Evolutionary conservation across 257 asterid genomes (phyloP), one percentile per base, ranked within the genome.

Genomic region (Knoxia roxburghii): DNA sequence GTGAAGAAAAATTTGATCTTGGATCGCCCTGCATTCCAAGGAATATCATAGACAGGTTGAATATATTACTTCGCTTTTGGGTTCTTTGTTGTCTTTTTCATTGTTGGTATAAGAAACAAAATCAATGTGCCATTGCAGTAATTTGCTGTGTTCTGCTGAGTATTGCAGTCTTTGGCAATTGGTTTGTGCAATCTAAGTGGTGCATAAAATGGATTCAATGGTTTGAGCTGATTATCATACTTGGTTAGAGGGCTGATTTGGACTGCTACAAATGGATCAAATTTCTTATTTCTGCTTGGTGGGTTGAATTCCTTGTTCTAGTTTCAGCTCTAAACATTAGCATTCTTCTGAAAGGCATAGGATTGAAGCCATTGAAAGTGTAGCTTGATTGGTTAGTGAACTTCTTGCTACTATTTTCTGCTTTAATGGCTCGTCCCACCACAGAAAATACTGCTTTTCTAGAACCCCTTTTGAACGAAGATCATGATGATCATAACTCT

Each of bases 211-310:
- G 71, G 41, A 48, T 53, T 71, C 35, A 65, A 57, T 76, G 55
- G 61, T 75, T 63, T 73, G 40, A 81, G 56, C 48, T 75, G 84
- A 85, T 32, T 77, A 9, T 26, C 59, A 0, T 83, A 10, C 75
- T 63, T 75, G 7, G 61, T 70, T 40, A 70, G 86, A 64, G 95
- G 88, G 23, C 41, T 89, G 0, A 73, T 80, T 67, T 89, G 95
- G 96, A 70, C 78, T 17, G 51, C 79, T 14, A 84, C 1, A 82
- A 69, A 74, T 64, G 78, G 81, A 69, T 79, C 26, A 61, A 63
- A 54, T 48, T 80, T 39, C 37, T 89, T 21, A 79, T 79, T 64
- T 75, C 82, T 24, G 68, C 67, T 70, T 89, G 96, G 90, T 89
- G 95, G 91, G 18, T 85, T 13, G 24, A 72, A 20, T 72, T 76